A percentile compares a stretch with the other conserved stretches of the same genome.
Evolutionary conservation across 108 stramenopile genomes (phyloP).

Genomic region (Nitzschia inconspicua): DNA sequence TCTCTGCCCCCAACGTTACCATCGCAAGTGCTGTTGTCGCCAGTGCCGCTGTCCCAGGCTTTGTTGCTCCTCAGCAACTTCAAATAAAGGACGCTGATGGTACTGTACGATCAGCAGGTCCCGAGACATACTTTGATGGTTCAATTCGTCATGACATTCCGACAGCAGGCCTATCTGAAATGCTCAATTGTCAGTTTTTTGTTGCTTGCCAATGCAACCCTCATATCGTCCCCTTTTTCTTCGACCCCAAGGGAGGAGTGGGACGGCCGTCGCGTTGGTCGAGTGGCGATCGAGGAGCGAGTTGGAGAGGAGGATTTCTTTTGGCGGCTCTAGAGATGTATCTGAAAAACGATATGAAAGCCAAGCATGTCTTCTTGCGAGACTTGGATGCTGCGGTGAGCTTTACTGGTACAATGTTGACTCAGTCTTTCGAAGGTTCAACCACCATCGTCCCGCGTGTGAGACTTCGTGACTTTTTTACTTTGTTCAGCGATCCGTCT

Average conservation of each 20-base stretch:
- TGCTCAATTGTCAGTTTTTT: constrained; percentile 96
- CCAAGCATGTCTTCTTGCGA: constrained; percentile 77
- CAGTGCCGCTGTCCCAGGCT: constrained; percentile 92
- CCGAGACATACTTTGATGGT: constrained; percentile 78
- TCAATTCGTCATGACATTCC: constrained; percentile 90
- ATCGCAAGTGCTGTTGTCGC: constrained; percentile 90
- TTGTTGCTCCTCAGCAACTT: constrained; percentile 57
- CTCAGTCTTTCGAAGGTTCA: constrained; percentile 63
- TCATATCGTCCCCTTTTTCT: constrained; percentile 78
- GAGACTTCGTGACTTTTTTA: constrained; percentile 61
- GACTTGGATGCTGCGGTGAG: constrained; percentile 86
- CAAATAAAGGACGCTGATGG: constrained; percentile 86
- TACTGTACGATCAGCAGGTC: constrained; percentile 41
- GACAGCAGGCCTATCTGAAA: constrained; percentile 79
- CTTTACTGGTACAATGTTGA: constrained; percentile 78
- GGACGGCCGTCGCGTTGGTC: constrained; percentile 87
- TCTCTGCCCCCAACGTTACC: constrained; percentile 93
- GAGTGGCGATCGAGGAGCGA: constrained; percentile 47
- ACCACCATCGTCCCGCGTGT: constrained; percentile 88
- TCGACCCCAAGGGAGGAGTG: constrained; percentile 76
- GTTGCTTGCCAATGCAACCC: constrained; percentile 91
- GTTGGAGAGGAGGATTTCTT: constrained; percentile 86
- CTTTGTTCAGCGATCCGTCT: constrained; percentile 65
- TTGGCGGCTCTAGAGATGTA: constrained; percentile 58
- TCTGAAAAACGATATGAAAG: constrained; percentile 81